Evolutionary conservation across 1,139 yeast genomes (phyloP).

Genomic region (Protomyces lactucae-debilis): DNA sequence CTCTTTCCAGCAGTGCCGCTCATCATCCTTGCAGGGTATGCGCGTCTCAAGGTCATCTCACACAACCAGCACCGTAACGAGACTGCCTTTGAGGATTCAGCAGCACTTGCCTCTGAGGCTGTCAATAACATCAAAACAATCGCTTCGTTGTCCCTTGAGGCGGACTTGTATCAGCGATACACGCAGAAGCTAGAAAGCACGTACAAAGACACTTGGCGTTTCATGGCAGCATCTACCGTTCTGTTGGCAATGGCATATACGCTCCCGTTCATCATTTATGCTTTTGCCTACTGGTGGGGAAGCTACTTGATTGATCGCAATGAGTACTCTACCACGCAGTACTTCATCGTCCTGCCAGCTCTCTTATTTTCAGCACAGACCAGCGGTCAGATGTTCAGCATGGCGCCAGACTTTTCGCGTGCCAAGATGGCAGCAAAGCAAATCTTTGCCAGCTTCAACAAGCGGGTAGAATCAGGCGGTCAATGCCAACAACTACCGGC

Average conservation of each 20-base stretch:
- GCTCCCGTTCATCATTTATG: conserved; percentile 33
- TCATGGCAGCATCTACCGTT: background rate
- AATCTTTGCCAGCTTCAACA: conserved; percentile 33
- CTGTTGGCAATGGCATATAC: conserved; percentile 35
- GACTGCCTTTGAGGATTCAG: conserved; percentile 44
- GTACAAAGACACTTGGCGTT: conserved; percentile 39
- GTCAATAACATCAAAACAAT: conserved; percentile 49
- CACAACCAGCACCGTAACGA: conserved; percentile 54
- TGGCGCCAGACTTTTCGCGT: conserved; percentile 52
- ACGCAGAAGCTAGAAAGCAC: conserved; percentile 48
- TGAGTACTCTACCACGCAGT: conserved; percentile 35
- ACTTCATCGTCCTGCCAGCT: conserved; percentile 50
- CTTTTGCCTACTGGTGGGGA: conserved; percentile 36
- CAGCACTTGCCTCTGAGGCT: conserved; percentile 51
- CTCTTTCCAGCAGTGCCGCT: conserved; percentile 56
- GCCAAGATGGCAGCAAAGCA: conserved; percentile 54
- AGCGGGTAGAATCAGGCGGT: background rate
- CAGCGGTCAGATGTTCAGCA: conserved; percentile 49
- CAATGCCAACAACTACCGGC: background rate
- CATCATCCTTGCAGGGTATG: conserved; percentile 61
- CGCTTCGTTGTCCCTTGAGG: conserved; percentile 52
- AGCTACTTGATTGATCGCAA: conserved; percentile 31
- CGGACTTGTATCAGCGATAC: conserved; percentile 50
- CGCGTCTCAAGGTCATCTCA: conserved; percentile 72
- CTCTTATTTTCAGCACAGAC: conserved; percentile 37